Evolutionary conservation across 2,329 filamentous ascomycete genomes (phyloP).

Genomic region (Neocucurbitaria cava): DNA sequence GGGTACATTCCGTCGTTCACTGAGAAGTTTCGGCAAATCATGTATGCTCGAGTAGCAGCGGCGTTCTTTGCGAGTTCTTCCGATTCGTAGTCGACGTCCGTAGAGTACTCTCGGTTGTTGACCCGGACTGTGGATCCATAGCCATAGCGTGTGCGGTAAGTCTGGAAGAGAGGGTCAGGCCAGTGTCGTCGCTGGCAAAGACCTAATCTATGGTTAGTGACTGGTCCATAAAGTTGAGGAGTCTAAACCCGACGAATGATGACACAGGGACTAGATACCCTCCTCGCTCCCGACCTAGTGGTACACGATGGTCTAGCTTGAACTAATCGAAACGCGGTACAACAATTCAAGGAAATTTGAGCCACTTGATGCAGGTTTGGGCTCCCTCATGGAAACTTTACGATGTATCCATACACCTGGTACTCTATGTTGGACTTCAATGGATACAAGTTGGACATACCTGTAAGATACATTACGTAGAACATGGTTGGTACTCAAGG

Average conservation of each 20-base stretch:
- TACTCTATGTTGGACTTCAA: conserved; percentile 3
- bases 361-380: background rate
- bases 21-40: conserved; percentile 97
- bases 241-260: background rate
- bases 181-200: conserved; percentile 94
- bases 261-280: background rate
- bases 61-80: conserved; percentile 87
- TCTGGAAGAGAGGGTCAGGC: conserved; percentile 89
- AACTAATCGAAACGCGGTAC: background rate
- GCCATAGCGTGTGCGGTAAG: conserved; percentile 74
- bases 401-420: conserved; percentile 5
- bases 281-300: conserved; percentile 2
- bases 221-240: conserved; percentile 39
- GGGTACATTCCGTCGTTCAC: conserved; percentile 91
- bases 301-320: background rate
- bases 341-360: background rate
- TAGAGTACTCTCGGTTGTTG: conserved; percentile 96
- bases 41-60: conserved; percentile 93
- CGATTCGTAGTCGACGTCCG: conserved; percentile 82
- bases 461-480: conserved; percentile 55
- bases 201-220: conserved; percentile 61
- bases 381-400: too few relatives aligned
- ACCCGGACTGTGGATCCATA: conserved; percentile 91
- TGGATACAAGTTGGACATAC: conserved; percentile 33
- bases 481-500: conserved; percentile 43